Conservation (phyloP, 768 basidiomycete genomes). For the Nidularia pulvinata region DNA sequence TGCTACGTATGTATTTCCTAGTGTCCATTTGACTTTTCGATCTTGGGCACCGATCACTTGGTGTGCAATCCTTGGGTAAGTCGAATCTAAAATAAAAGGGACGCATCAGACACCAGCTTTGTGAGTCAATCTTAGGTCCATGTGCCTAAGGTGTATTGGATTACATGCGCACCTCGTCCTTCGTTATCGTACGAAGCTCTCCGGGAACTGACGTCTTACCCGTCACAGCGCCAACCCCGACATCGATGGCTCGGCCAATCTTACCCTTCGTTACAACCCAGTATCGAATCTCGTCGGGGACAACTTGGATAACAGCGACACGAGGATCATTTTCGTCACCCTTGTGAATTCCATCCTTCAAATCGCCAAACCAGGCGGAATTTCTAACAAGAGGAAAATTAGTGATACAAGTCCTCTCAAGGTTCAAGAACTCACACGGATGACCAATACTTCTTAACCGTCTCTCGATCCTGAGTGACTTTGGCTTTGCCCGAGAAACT, state of each 20-base stretch:
- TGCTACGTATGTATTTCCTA: too few species aligned
- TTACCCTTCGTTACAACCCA: slow-evolving; percentile 68
- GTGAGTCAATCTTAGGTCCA: not conserved
- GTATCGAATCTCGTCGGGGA: slow-evolving; percentile 81
- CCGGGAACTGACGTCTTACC: slow-evolving; percentile 72
- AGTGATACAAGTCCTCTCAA: not conserved
- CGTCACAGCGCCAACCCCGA: slow-evolving; percentile 55
- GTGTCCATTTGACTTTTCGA: too few species aligned
- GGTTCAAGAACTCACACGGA: slow-evolving; percentile 30
- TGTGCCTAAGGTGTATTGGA: not conserved
- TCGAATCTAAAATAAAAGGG: slow-evolving; percentile 32
- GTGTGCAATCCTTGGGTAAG: slow-evolving; percentile 35
- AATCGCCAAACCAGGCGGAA: slow-evolving; percentile 83
- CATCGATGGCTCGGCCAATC: slow-evolving; percentile 58
- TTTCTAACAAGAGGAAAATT: slow-evolving; percentile 34
- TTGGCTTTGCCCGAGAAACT: slow-evolving; percentile 76
- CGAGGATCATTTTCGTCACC: slow-evolving; percentile 83
- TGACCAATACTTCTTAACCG: slow-evolving; percentile 71
- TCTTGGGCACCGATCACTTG: slow-evolving; percentile 13
- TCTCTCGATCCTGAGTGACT: slow-evolving; percentile 57
- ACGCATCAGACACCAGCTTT: not conserved
- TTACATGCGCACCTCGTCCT: slow-evolving; percentile 55
- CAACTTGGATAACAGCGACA: slow-evolving; percentile 75
- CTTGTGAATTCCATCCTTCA: slow-evolving; percentile 83
- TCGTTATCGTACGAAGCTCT: slow-evolving; percentile 73